Evolutionary conservation across 1,284 basidiomycete species (phyloP).

Genomic region (Athelia sp.): DNA sequence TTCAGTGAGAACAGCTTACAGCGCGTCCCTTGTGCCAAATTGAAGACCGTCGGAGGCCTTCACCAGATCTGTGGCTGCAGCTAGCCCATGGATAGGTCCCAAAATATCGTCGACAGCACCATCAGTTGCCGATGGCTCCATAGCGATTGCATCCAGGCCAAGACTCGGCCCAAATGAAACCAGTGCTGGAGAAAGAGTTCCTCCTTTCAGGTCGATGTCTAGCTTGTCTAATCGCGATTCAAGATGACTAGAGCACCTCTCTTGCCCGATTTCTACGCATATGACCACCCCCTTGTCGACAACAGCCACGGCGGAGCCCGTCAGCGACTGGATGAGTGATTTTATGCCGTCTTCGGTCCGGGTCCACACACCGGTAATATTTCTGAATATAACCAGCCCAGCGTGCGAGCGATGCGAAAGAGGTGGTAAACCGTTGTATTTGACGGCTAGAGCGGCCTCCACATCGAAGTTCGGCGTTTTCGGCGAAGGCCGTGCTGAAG

Average conservation of each 20-base stretch:
- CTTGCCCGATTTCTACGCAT: constrained; percentile 34
- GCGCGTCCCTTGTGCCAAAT: constrained; percentile 8
- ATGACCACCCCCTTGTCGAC: constrained; percentile 36
- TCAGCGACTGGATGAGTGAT: constrained; percentile 11
- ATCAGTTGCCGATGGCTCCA: constrained; percentile 43
- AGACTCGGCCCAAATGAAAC: constrained; percentile 29
- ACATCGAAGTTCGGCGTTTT: constrained; percentile 58
- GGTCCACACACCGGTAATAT: constrained; percentile 41
- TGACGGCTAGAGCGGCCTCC: constrained; percentile 48
- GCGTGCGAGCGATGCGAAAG: constrained; percentile 28
- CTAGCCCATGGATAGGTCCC: background rate
- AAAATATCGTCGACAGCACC: constrained; percentile 20
- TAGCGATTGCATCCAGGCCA: constrained; percentile 31
- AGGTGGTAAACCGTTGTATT: constrained; percentile 64
- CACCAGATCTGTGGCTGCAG: constrained; percentile 16
- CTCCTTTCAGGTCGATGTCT: constrained; percentile 37
- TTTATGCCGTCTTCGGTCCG: constrained; percentile 23
- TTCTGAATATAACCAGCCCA: constrained; percentile 34
- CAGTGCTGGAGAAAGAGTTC: constrained; percentile 38
- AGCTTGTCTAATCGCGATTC: too few species aligned
- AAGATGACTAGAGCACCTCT: too few species aligned
- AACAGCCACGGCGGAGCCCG: constrained; percentile 26
- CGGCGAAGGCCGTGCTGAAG: constrained; percentile 44
- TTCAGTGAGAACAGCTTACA: constrained; percentile 4
- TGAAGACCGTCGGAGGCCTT: constrained; percentile 8